These are phyloP conservation scores for Lentinula edodes DNA, from an alignment of 768 basidiomycete species.

Conservation along the genomic window DNA sequence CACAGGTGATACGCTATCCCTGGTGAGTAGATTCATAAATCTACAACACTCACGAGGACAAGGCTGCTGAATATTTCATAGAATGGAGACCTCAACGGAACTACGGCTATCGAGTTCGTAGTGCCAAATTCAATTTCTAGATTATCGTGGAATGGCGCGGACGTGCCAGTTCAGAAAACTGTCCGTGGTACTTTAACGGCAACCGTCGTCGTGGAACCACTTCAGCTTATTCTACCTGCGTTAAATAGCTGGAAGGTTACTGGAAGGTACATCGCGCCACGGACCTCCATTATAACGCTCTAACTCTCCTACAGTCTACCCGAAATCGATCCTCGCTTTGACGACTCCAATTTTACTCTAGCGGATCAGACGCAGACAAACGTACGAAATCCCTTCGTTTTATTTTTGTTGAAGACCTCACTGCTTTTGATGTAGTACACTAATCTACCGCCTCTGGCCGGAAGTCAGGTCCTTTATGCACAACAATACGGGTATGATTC, in stretches of 20 bases:
- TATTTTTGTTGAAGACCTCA: background rate
- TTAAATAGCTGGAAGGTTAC: conserved; percentile 39
- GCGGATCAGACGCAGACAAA: conserved; percentile 42
- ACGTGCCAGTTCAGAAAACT: conserved; percentile 19
- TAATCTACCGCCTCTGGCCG: conserved; percentile 39
- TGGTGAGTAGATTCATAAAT: conserved; percentile 19
- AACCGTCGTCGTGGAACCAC: conserved; percentile 11
- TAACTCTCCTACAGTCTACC: conserved; percentile 32
- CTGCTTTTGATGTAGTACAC: conserved; percentile 31
- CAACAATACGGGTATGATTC: conserved; percentile 43
- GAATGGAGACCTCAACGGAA: conserved; percentile 46
- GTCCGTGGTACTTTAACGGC: conserved; percentile 25
- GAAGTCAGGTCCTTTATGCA: conserved; percentile 40
- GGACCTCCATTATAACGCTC: conserved; percentile 3
- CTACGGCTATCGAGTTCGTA: conserved; percentile 38
- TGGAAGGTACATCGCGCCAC: conserved; percentile 28
- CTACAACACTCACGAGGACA: too few species aligned
- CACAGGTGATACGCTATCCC: conserved; percentile 24
- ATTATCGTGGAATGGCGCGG: conserved; percentile 37
- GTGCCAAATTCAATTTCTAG: conserved; percentile 29
- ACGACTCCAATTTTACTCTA: conserved; percentile 41
- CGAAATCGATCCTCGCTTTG: conserved; percentile 39
- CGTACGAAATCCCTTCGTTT: conserved; percentile 18
- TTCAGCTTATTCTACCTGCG: conserved; percentile 25
- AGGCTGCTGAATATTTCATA: conserved; percentile 11